Evolutionary conservation across 2,329 filamentous ascomycete genomes (phyloP), one percentile per base, ranked within the genome.

Genomic region (Phaeosphaeriaceae sp.): DNA sequence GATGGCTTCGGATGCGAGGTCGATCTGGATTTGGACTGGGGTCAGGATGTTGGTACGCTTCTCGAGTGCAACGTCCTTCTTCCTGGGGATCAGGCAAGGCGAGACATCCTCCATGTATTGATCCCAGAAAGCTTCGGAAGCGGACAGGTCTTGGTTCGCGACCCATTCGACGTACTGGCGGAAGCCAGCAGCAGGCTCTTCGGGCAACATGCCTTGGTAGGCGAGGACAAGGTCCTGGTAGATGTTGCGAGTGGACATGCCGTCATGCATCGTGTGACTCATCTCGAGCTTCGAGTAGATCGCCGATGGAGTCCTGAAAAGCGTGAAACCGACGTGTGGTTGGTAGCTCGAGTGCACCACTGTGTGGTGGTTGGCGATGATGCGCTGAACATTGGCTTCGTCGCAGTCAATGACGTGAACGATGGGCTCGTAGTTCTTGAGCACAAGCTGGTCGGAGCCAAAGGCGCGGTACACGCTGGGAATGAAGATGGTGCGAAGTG

Each of bases 211-310:
- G 11, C 54, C 65, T n/a, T 57, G 48, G 51, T 66, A 66, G 3
- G 63, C 65, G 21, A 51, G 52, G 9, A 31, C 31, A 7, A 68
- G 53, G 40, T 68, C 65, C 7, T 55, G 57, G 41, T 58, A 58
- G 19, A 68, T 52, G 17, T 63, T 48, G 13, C 47, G 44, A 15
- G 51, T 52, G 5, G 65, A 65, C 45, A 51, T 44, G n/a, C 65
- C 65, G 33, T 68, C 65, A 13, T 66, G 61, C 27, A 68, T 40
- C 11, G 53, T 53, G 44, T 68, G 65, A 56, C 53, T 62, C 46
- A 68, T 62, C 40, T 65, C 65, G 13, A 65, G 24, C 53, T 54
- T 61, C 41, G 77, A 80, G 53, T 79, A 52, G 40, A 48, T 55
- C 56, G 20, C 58, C 49, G 27, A 56, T 47, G n/a, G 51, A 36